Base-by-base conservation (phyloP, 106 monocot species). In the Dendrobium chrysotoxum region DNA sequence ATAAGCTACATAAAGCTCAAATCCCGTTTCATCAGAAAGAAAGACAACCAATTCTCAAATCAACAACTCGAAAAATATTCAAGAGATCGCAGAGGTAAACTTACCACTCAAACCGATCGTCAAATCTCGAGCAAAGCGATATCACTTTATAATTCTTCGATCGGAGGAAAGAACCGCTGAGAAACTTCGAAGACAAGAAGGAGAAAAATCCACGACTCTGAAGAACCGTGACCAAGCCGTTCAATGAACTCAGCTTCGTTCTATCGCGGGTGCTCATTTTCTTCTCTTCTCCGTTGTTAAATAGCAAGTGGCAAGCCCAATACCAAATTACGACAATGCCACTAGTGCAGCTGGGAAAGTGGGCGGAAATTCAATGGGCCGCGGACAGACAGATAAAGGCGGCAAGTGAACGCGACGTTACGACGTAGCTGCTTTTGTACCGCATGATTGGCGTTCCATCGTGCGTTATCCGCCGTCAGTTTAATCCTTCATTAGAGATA, bases 211-310 rank as follows among this genome's bases (percentile, higher is more conserved):
- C 70, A 35, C 70, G 70, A 30, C 70, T 70, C 70, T 5, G 31
- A 28, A 28, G 70, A 35, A 35, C 6, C 70, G 70, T 35, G 31
- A 15, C 70, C 7, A 23, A 16, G 28, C 70, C 30, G 70, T 35
- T 70, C 30, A 35, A 70, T 31, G 70, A 70, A 70, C 70, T 3
- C 30, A 70, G 70, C 70, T 70, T 35, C 70, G 70, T 35, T 70
- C 31, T 70, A 35, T 30, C 61, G 61, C 23, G n/a, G 8, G 21
- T 28, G 13, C 70, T 31, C 15, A 28, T 4, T 70, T 10, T 30
- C n/a, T 31, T 4, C 70, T 30, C 18, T 4, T 35, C 30, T 15
- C 9, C 35, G 5, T 13, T 20, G 15, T 30, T 70, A 70, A 12
- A 70, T 70, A 70, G 70, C 61, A 23, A 23, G 4, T 23, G 8